Evolutionary conservation across 2,329 filamentous ascomycete genomes (phyloP).

Genomic region (Botrytis pseudocinerea): DNA sequence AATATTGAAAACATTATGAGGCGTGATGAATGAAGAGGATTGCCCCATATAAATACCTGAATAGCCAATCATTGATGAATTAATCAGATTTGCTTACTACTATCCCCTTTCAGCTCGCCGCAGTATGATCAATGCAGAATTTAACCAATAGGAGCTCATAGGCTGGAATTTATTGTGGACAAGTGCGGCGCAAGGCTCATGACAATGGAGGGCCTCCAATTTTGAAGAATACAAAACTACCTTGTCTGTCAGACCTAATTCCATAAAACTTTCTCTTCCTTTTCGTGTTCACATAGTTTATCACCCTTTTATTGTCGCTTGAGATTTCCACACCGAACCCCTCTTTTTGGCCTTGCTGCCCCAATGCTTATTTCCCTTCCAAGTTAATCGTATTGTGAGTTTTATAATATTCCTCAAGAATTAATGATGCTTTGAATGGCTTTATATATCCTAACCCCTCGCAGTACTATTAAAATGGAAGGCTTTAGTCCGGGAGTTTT

Average conservation of each 20-base stretch:
- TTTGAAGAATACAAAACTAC: constrained; percentile 11
- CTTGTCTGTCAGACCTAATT: constrained; percentile 1
- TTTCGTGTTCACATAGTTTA: background rate
- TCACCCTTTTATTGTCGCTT: background rate
- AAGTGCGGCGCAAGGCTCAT: background rate
- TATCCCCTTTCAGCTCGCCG: constrained; percentile 4
- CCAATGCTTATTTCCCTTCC: background rate
- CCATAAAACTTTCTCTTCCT: background rate
- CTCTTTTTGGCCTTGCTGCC: background rate
- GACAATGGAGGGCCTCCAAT: constrained; percentile 13
- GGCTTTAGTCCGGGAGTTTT: background rate
- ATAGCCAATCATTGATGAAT: background rate
- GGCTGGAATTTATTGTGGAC: background rate
- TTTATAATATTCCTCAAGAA: background rate
- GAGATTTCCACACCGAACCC: too few relatives aligned
- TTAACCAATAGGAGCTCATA: background rate
- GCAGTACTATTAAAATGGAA: background rate
- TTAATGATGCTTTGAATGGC: background rate
- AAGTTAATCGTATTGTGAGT: constrained; percentile 5
- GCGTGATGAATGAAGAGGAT: background rate
- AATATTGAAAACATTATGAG: background rate
- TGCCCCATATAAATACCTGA: background rate
- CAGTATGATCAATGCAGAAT: background rate
- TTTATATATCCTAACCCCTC: background rate
- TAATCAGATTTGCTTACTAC: background rate